Percentiles rank a stretch among this genome's conserved stretches.
Conservation (phyloP, 2,329 filamentous ascomycete species). For the Fusarium sp. region DNA sequence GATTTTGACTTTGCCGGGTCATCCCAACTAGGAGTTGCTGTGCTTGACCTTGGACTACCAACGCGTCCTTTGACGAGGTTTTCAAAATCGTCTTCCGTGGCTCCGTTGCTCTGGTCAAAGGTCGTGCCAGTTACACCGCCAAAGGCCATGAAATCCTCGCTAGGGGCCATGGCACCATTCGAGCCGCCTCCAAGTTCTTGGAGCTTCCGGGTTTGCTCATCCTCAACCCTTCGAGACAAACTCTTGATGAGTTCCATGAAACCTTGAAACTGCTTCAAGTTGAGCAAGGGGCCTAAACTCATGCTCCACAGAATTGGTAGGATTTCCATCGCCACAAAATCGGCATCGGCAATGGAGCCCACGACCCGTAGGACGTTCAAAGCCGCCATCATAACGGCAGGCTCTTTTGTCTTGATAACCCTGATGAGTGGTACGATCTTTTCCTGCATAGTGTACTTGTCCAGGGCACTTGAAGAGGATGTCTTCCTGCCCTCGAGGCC, state of each 20-base stretch:
- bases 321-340: slow-evolving; percentile 92
- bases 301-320: slow-evolving; percentile 92
- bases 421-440: slow-evolving; percentile 93
- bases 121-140: slow-evolving; percentile 73
- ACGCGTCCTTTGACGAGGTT: slow-evolving; percentile 82
- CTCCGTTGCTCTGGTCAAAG: slow-evolving; percentile 66
- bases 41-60: slow-evolving; percentile 55
- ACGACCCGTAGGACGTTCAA: slow-evolving; percentile 88
- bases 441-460: slow-evolving; percentile 98
- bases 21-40: slow-evolving; percentile 65
- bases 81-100: slow-evolving; percentile 83
- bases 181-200: slow-evolving; percentile 80
- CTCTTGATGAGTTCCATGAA: slow-evolving; percentile 92
- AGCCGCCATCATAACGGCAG: slow-evolving; percentile 95
- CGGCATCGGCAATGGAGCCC: slow-evolving; percentile 83
- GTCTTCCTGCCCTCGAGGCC: slow-evolving; percentile 76
- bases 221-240: slow-evolving; percentile 83
- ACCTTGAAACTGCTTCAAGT: slow-evolving; percentile 86
- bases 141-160: slow-evolving; percentile 78
- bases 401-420: slow-evolving; percentile 97
- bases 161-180: slow-evolving; percentile 64
- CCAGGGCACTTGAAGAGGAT: slow-evolving; percentile 81
- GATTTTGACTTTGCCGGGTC: slow-evolving; percentile 54
- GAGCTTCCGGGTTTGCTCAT: slow-evolving; percentile 89
- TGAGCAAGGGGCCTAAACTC: slow-evolving; percentile 88